Evolutionary conservation across 345 rosid genomes (phyloP).

Genomic region (Noccaea caerulescens): DNA sequence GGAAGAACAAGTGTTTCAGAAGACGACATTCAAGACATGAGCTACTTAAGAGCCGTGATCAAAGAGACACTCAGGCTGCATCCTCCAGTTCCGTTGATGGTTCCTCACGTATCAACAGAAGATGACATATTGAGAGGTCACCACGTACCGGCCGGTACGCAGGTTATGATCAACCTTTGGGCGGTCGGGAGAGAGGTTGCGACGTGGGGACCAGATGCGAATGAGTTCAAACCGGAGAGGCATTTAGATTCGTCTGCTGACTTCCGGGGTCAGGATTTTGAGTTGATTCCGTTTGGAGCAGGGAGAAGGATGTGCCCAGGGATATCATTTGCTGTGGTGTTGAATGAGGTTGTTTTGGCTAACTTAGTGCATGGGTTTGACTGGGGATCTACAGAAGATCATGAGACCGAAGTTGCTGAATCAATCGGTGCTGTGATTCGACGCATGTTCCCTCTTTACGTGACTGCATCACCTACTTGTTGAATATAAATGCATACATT

Average conservation of each 20-base stretch:
- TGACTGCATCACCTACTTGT: constrained; percentile 26
- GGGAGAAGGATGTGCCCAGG: constrained; percentile 50
- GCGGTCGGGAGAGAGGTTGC: constrained; percentile 41
- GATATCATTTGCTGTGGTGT: constrained; percentile 34
- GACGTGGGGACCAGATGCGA: constrained; percentile 44
- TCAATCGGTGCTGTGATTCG: constrained; percentile 33
- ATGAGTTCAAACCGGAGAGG: constrained; percentile 48
- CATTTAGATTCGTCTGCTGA: constrained; percentile 36
- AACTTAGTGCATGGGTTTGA: constrained; percentile 42
- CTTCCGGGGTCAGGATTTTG: constrained; percentile 45
- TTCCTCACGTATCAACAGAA: constrained; percentile 41
- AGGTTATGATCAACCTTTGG: constrained; percentile 47
- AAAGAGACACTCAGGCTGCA: constrained; percentile 52
- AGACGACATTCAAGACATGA: constrained; percentile 40
- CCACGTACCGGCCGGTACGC: constrained; percentile 40
- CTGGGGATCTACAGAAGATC: constrained; percentile 36
- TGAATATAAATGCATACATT: constrained; percentile 4
- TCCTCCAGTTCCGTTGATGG: constrained; percentile 52
- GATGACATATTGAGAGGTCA: constrained; percentile 41
- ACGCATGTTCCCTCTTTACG: constrained; percentile 38
- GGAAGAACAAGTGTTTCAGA: constrained; percentile 29
- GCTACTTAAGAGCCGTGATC: constrained; percentile 48
- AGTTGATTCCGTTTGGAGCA: constrained; percentile 47
- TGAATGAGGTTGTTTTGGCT: constrained; percentile 43
- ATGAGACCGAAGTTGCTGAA: constrained; percentile 21